Evolutionary conservation across 257 asterid species (phyloP), one percentile per base, ranked within the genome.

Genomic region (Nicotiana noctiflora): DNA sequence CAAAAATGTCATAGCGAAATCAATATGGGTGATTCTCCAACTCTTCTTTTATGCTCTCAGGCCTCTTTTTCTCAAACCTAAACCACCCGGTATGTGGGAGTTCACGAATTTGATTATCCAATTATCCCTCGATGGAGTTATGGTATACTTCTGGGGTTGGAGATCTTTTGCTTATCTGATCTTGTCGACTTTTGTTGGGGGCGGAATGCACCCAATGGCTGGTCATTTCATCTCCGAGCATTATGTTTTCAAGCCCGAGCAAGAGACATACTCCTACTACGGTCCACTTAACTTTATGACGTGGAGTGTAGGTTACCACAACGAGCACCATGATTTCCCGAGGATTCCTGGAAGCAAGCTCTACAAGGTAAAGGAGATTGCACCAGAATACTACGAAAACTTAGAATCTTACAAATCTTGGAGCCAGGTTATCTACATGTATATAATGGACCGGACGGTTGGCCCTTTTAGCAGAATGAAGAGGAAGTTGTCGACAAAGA

Each of bases 181-280:
- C 67, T 84, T 94, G 59, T 94, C 98, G 0, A 94, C 98, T 1
- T 91, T 93, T 12, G 95, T 94, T 25, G 98, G 98, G 11, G 98
- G 98, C 0, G 98, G 98, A n/a, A 82, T 94, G 95, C 98, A 94
- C 85, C 98, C 97, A 6, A 90, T 93, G 97, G 98, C 98, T 0
- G 98, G 98, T 25, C 98, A 94, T 82, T 94, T 94, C 46, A 91
- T 94, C 86, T 94, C 96, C 1, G 97, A 93, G 55, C 98, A 94
- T 83, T 94, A 93, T 32, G 92, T 91, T 4, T 94, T 94, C 68
- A 87, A 90, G 4, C 46, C 90, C 4, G 91, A 91, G 34, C 98
- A 93, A 80, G 98, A 94, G 84, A 94, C 98, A 0, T 93, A 90
- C 77, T 94, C 98, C 19, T 94, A 93, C 57, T 94, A 94, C 2